phyloP scores from a whole-genome alignment of 495 filamentous ascomycete species.

The Aspergillus indologenus region DNA sequence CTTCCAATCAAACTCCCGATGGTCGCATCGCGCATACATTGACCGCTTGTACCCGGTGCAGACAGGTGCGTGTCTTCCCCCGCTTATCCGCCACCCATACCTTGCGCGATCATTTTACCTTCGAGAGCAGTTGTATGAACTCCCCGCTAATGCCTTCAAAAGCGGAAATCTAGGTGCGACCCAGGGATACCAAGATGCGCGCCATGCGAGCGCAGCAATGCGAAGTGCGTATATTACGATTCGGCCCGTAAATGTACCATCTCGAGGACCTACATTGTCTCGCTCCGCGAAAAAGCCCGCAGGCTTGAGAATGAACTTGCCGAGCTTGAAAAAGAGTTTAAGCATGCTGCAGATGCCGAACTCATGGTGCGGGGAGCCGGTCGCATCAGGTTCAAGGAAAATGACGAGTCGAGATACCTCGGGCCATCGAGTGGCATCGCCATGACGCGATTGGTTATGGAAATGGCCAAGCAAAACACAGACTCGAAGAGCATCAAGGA shows the following conservation, averaged over 20 bases:
- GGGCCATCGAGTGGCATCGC: conserved; percentile 91
- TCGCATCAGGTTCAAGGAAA: conserved; percentile 73
- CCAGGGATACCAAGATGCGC: conserved; percentile 83
- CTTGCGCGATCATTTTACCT: not conserved
- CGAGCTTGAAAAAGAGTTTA: conserved; percentile 58
- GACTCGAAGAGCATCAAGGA: conserved; percentile 82
- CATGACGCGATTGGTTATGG: conserved; percentile 90
- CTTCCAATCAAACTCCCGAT: conserved; percentile 35
- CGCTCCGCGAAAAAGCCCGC: conserved; percentile 77
- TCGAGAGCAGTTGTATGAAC: not conserved
- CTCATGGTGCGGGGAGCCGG: conserved; percentile 79
- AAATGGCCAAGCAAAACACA: conserved; percentile 85
- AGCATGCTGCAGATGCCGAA: conserved; percentile 68
- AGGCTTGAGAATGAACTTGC: conserved; percentile 71
- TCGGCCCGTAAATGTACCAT: conserved; percentile 74
- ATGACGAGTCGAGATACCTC: conserved; percentile 82
- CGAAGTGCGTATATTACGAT: conserved; percentile 90
- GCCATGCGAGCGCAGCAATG: conserved; percentile 88
- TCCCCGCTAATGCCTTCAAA: conserved; percentile 2
- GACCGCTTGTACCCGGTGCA: conserved; percentile 82
- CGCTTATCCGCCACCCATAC: not conserved
- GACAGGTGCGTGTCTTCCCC: conserved; percentile 58
- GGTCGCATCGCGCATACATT: conserved; percentile 72
- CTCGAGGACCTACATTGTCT: conserved; percentile 81
- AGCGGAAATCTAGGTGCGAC: conserved; percentile 95